Evolutionary conservation across 441 rosid species (phyloP).

Genomic region (Syzygium malaccense): DNA sequence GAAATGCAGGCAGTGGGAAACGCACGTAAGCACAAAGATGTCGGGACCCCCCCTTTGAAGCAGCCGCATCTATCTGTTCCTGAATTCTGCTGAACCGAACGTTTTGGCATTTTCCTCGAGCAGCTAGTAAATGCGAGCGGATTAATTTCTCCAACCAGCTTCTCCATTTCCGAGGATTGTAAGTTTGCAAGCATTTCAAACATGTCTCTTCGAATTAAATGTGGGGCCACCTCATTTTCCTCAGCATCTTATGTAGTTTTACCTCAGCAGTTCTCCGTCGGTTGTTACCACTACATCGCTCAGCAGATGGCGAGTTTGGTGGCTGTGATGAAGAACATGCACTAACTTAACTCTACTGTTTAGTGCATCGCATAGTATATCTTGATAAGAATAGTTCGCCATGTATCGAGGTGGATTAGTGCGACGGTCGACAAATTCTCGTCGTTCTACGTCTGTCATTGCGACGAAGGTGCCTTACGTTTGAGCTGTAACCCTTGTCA

Average conservation of each 20-base stretch:
- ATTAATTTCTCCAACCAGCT: background rate
- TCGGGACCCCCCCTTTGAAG: background rate
- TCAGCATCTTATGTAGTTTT: background rate
- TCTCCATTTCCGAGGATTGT: background rate
- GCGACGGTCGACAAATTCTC: background rate
- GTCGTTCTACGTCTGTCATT: fast-evolving
- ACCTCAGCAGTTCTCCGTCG: background rate
- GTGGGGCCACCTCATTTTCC: background rate
- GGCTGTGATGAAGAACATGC: background rate
- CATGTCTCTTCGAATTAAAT: background rate
- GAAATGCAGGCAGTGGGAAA: background rate
- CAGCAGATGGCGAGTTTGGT: background rate
- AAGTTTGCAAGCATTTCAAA: background rate
- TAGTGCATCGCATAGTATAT: background rate
- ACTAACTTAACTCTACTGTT: background rate
- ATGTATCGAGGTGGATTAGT: background rate
- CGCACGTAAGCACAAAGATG: background rate
- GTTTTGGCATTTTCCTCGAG: background rate
- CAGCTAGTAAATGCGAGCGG: background rate
- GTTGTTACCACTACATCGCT: background rate
- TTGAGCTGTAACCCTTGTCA: background rate
- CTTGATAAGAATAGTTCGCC: background rate
- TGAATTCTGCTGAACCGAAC: background rate
- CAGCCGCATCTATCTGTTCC: background rate
- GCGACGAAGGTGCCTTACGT: background rate